These are phyloP conservation scores for Phytophthora syringae DNA, from an alignment of 352 stramenopile species.

Conservation along the genomic window DNA sequence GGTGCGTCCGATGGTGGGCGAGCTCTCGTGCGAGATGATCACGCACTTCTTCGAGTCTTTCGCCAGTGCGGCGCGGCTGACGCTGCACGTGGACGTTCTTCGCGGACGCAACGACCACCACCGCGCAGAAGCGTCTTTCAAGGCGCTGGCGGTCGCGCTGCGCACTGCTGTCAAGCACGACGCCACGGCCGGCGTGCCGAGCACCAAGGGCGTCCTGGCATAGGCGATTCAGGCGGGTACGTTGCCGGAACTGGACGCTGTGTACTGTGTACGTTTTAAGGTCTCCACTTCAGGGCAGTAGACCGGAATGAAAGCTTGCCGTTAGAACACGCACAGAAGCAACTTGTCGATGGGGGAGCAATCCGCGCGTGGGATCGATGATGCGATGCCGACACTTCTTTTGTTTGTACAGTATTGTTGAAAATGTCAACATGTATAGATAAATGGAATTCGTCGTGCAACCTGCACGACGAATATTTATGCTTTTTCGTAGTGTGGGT, in stretches of 20 bases:
- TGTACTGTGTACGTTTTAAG: slow-evolving; percentile 20
- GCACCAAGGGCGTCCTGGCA: slow-evolving; percentile 92
- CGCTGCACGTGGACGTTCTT: slow-evolving; percentile 93
- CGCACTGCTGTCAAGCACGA: slow-evolving; percentile 82
- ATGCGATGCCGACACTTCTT: too few relatives aligned
- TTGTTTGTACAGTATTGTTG: too few relatives aligned
- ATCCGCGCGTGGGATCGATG: not conserved
- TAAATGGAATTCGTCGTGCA: too few relatives aligned
- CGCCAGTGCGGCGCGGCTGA: slow-evolving; percentile 91
- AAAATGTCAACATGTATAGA: too few relatives aligned
- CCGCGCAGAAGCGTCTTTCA: slow-evolving; percentile 92
- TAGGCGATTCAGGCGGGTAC: slow-evolving; percentile 35
- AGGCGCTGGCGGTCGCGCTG: slow-evolving; percentile 89
- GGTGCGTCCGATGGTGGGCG: slow-evolving; percentile 81
- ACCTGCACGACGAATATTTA: too few relatives aligned
- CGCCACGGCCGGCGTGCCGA: slow-evolving; percentile 85
- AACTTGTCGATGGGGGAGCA: too few relatives aligned
- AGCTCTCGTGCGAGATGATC: slow-evolving; percentile 95
- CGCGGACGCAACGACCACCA: slow-evolving; percentile 94
- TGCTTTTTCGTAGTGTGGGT: too few relatives aligned
- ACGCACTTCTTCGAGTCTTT: slow-evolving; percentile 96
- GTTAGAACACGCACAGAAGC: slow-evolving; percentile 15
- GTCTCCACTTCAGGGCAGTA: slow-evolving; percentile 15
- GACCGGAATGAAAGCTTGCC: slow-evolving; percentile 13
- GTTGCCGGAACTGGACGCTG: slow-evolving; percentile 19